These are phyloP conservation scores for Alternaria alternata DNA, from an alignment of 2,329 filamentous ascomycete species.

Conservation along the genomic window DNA sequence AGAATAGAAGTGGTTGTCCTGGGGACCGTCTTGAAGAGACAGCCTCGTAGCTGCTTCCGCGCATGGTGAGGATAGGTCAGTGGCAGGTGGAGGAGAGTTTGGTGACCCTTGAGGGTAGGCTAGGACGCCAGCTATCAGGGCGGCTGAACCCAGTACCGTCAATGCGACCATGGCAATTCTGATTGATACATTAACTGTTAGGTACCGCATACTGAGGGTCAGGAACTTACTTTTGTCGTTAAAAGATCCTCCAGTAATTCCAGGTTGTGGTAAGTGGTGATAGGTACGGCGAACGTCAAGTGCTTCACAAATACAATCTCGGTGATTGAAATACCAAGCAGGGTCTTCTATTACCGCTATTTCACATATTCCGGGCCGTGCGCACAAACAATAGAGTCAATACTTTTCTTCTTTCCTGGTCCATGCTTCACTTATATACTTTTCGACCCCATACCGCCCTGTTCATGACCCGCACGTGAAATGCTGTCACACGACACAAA, in stretches of 20 bases:
- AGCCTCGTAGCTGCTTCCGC: constrained; percentile 38
- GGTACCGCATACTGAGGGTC: background rate
- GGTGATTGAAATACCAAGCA: background rate
- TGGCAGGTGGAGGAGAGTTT: background rate
- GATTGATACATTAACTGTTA: background rate
- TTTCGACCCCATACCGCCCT: background rate
- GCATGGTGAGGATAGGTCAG: constrained; percentile 7
- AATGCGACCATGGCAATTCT: background rate
- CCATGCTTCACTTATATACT: background rate
- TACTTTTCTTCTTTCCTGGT: background rate
- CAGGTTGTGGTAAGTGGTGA: background rate
- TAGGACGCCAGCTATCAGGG: background rate
- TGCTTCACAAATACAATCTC: background rate
- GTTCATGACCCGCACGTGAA: background rate
- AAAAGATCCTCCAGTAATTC: background rate
- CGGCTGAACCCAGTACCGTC: background rate
- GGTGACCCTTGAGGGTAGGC: background rate
- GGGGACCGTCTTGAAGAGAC: constrained; percentile 64
- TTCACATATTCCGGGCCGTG: background rate
- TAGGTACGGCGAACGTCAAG: background rate
- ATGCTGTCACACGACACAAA: background rate
- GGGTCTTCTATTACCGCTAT: background rate
- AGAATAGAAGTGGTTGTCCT: constrained; percentile 72
- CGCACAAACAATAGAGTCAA: background rate
- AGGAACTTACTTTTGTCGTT: background rate